phyloP scores from a whole-genome alignment of 495 filamentous ascomycete species.

The Aspergillus sclerotiicarbonarius region DNA sequence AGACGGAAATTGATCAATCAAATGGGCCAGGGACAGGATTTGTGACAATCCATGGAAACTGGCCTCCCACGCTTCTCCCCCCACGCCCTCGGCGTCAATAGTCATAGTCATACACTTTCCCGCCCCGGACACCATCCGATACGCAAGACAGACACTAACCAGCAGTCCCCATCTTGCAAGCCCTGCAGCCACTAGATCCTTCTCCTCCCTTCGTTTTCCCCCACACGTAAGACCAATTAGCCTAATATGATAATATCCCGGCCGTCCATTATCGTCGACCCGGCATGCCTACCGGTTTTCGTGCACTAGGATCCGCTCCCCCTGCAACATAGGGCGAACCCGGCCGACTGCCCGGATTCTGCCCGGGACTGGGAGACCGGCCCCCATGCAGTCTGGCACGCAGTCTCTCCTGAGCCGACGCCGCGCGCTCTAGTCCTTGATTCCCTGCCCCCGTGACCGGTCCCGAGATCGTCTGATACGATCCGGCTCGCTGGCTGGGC shows the following conservation, averaged over 20 bases:
- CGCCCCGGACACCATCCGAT: background rate
- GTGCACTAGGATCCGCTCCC: constrained; percentile 29
- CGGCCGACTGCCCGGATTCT: constrained; percentile 16
- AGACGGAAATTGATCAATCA: background rate
- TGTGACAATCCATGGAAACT: background rate
- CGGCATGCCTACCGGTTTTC: constrained; percentile 37
- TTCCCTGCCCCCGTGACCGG: constrained; percentile 20
- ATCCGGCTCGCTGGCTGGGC: constrained; percentile 69
- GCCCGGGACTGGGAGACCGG: constrained; percentile 38
- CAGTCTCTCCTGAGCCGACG: constrained; percentile 65
- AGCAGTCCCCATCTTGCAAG: constrained; percentile 6
- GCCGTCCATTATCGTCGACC: constrained; percentile 11
- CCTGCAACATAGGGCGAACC: constrained; percentile 18
- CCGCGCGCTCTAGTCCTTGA: constrained; percentile 48
- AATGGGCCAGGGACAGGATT: no score
- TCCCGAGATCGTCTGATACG: constrained; percentile 55
- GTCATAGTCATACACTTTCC: background rate
- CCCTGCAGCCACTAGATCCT: background rate
- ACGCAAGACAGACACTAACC: constrained; percentile 7
- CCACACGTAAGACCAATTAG: constrained; percentile 1
- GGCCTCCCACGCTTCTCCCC: background rate
- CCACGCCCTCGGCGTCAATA: background rate
- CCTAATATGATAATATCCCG: constrained; percentile 6
- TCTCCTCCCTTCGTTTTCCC: background rate
- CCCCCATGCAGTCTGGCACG: constrained; percentile 64